phyloP scores from a whole-genome alignment of 371 early-diverging fungal genomes.

The Racocetra persica region DNA sequence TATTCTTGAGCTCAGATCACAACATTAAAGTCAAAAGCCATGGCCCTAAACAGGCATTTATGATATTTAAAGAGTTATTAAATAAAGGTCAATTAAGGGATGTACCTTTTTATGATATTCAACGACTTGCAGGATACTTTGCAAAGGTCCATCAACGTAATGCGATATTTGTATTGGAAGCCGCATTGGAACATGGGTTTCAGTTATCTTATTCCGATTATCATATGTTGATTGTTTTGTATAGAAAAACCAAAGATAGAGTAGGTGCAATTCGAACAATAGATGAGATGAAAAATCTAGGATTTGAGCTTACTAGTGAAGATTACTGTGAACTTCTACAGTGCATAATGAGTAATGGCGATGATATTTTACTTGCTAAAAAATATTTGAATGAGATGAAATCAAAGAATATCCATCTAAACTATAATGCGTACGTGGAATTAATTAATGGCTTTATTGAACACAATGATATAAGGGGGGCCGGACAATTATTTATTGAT shows the following conservation, averaged over 20 bases:
- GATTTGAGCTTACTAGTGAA: neutral
- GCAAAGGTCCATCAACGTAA: neutral
- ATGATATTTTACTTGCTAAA: neutral
- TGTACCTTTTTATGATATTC: neutral
- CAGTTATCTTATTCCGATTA: neutral
- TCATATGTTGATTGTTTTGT: neutral
- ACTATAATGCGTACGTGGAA: neutral
- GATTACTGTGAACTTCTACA: constrained; percentile 5
- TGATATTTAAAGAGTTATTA: neutral
- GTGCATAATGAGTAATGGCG: neutral
- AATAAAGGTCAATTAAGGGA: neutral
- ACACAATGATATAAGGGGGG: neutral
- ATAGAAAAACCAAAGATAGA: constrained; percentile 1
- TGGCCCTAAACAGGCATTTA: neutral
- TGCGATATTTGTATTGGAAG: constrained; percentile 3
- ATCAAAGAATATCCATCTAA: neutral
- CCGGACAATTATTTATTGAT: neutral
- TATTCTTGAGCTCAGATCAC: neutral
- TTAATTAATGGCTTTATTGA: constrained; percentile 6
- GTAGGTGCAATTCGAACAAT: neutral
- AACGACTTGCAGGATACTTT: neutral
- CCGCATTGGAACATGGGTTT: neutral
- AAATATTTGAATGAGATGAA: constrained; percentile 6
- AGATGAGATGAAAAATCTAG: neutral
- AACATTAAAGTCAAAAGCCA: neutral